phyloP scores from a whole-genome alignment of 2,329 filamentous ascomycete species.

The Verticillium isaacii region DNA sequence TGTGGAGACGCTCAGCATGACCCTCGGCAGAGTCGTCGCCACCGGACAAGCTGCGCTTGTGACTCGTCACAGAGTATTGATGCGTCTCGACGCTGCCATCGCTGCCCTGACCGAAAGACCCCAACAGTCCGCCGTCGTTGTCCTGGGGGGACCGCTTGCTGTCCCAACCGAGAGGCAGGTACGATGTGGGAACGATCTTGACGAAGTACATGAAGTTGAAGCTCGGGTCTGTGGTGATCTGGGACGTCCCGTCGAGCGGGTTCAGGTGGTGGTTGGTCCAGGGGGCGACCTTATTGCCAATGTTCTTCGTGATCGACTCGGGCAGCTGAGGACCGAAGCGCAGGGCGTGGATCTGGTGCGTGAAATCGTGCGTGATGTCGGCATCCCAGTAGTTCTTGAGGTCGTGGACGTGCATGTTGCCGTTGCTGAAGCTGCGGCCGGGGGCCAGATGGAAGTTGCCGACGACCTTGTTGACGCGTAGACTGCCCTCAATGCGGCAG shows the following conservation, averaged over 20 bases:
- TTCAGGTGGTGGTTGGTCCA: slow-evolving; percentile 93
- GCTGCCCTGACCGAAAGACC: slow-evolving; percentile 59
- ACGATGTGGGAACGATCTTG: slow-evolving; percentile 95
- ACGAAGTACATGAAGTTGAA: slow-evolving; percentile 99
- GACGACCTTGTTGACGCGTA: slow-evolving; percentile 96
- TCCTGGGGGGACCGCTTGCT: slow-evolving; percentile 40
- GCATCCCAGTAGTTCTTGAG: slow-evolving; percentile 89
- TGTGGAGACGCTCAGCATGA: slow-evolving; percentile 87
- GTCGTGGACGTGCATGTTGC: slow-evolving; percentile 97
- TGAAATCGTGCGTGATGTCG: slow-evolving; percentile 74
- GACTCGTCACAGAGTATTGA: slow-evolving; percentile 96
- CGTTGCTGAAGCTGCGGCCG: slow-evolving; percentile 91
- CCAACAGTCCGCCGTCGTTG: slow-evolving; percentile 57
- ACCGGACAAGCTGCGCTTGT: slow-evolving; percentile 81
- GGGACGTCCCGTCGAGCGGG: slow-evolving; percentile 76
- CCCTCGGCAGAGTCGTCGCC: slow-evolving; percentile 82
- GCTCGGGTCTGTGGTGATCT: slow-evolving; percentile 73
- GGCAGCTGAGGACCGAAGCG: slow-evolving; percentile 92
- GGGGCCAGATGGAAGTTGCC: slow-evolving; percentile 99
- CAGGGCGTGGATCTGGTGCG: slow-evolving; percentile 81
- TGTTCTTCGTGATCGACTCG: slow-evolving; percentile 59
- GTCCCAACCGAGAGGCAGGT: slow-evolving; percentile 87
- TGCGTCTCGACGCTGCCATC: slow-evolving; percentile 92
- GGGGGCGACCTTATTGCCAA: slow-evolving; percentile 43
- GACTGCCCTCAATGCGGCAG: slow-evolving; percentile 85